Base-by-base conservation (phyloP, 441 rosid species). In the Bruguiera hainesii region DNA sequence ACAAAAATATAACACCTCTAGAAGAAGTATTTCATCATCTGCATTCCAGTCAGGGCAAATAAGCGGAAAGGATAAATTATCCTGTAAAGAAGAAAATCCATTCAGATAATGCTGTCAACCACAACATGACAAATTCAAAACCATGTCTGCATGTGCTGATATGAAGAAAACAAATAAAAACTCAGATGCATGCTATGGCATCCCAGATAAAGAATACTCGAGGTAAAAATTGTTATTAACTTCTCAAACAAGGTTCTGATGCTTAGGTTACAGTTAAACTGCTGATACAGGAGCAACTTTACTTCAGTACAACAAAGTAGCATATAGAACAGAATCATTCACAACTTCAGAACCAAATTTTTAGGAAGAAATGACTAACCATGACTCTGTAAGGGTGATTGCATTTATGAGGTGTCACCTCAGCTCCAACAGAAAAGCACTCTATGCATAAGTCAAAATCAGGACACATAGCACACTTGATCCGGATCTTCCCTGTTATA, bases 361-460 rank as follows among this genome's bases (percentile, higher is more conserved):
- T 5, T 8, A 62, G 42, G 18, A 71, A 42, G 63, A 55, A 28
- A 66, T 66, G 61, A 88, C 91, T 75, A 56, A 90, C 97, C 97
- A 90, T 90, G 80, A 92, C 96, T 71, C 92, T 79, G 77, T 93
- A 93, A 25, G 84, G 72, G 61, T 93, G 98, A 76, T 80, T 81
- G 81, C 86, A 77, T 72, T 87, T 89, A 78, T 94, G 99, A 65
- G 97, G 94, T 65, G 79, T 70, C 74, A 94, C 87, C 85, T 94
- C 98, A 3, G 88, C 96, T 61, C 99, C 98, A 71, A 88, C 94
- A 72, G 94, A 79, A 84, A 89, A 91, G 78, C 99, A 94, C 82
- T 94, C 98, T n/a, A 91, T 72, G 73, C 99, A 94, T 46, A 91
- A 88, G 78, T 94, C 98, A 65, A 94, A 94, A 82, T 91, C 97